A percentile compares a stretch with the other conserved stretches of the same genome.
Conservation (phyloP, 2,329 filamentous ascomycete species). For the Monosporascus sp. region DNA sequence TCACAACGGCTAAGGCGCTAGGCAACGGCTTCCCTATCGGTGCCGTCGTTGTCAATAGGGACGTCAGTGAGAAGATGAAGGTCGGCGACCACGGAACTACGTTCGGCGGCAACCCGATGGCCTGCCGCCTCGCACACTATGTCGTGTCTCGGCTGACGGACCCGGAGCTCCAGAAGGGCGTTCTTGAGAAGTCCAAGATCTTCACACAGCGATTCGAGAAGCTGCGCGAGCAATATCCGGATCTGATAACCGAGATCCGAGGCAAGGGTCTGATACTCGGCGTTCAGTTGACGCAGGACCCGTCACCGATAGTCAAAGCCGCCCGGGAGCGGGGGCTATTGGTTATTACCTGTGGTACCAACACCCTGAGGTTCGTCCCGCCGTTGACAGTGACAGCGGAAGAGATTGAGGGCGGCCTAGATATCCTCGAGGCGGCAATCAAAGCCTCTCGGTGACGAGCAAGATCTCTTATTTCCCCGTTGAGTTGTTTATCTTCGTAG, state of each 20-base stretch:
- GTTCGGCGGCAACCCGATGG: constrained; percentile 88
- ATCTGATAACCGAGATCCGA: constrained; percentile 70
- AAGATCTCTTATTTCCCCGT: not conserved
- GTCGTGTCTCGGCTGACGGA: constrained; percentile 74
- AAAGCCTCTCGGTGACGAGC: constrained; percentile 27
- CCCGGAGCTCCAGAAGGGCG: constrained; percentile 61
- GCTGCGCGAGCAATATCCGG: constrained; percentile 51
- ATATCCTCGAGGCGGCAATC: constrained; percentile 67
- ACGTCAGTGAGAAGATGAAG: constrained; percentile 61
- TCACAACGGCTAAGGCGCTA: constrained; percentile 92
- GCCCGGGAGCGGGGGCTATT: constrained; percentile 82
- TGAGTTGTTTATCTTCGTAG: not conserved
- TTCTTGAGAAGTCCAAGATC: constrained; percentile 58
- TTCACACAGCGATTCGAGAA: constrained; percentile 44
- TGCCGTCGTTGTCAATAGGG: constrained; percentile 59
- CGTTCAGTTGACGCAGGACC: constrained; percentile 73
- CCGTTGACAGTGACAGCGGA: constrained; percentile 73
- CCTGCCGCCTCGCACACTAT: constrained; percentile 77
- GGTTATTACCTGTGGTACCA: constrained; percentile 87
- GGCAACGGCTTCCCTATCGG: constrained; percentile 96
- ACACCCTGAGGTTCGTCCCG: constrained; percentile 89
- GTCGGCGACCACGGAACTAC: constrained; percentile 88
- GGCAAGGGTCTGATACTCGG: constrained; percentile 84
- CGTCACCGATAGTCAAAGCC: constrained; percentile 70
- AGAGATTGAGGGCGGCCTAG: constrained; percentile 74